Conservation (phyloP, 441 rosid species). For the Capsella rubella region DNA sequence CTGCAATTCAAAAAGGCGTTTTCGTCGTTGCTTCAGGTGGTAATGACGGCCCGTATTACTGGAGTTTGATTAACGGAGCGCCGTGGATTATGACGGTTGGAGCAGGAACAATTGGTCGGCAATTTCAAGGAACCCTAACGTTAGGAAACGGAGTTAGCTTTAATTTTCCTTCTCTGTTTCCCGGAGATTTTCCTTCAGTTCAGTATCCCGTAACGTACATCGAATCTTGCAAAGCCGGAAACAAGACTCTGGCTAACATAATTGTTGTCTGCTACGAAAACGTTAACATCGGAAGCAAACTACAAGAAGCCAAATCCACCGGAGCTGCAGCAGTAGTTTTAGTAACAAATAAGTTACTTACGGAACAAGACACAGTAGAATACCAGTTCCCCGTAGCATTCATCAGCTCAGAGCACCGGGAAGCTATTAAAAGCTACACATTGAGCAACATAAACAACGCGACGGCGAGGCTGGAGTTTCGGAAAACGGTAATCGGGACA, state of each 20-base stretch:
- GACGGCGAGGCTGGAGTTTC: constrained; percentile 46
- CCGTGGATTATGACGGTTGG: constrained; percentile 60
- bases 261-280: constrained; percentile 47
- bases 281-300: constrained; percentile 29
- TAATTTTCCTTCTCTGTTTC: constrained; percentile 48
- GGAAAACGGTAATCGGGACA: constrained; percentile 36
- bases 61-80: constrained; percentile 56
- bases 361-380: constrained; percentile 42
- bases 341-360: constrained; percentile 39
- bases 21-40: constrained; percentile 53
- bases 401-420: constrained; percentile 37
- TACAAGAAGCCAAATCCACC: constrained; percentile 44
- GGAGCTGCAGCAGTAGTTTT: constrained; percentile 50
- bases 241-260: constrained; percentile 41
- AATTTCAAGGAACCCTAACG: constrained; percentile 47
- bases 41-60: constrained; percentile 52
- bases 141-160: constrained; percentile 48
- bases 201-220: constrained; percentile 38
- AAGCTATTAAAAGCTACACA: constrained; percentile 42
- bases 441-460: constrained; percentile 28
- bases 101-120: constrained; percentile 45
- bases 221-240: constrained; percentile 43
- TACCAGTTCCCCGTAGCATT: constrained; percentile 54
- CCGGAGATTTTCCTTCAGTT: constrained; percentile 39
- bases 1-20: constrained; percentile 48